Evolutionary conservation across 345 rosid species (phyloP), one percentile per base, ranked within the genome.

Genomic region (Dovyalis caffra): DNA sequence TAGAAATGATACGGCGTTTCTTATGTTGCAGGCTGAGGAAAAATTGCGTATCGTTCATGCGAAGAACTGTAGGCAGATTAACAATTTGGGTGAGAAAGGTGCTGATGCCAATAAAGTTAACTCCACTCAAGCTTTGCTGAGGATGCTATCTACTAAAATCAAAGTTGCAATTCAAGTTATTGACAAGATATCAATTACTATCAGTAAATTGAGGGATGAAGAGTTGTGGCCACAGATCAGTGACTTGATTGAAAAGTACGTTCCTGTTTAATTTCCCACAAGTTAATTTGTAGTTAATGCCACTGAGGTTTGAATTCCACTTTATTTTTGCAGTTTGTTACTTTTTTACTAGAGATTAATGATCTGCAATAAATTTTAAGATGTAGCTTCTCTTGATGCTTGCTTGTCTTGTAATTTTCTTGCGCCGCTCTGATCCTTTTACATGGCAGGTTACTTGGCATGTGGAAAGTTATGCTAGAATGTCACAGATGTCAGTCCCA

Each of bases 381-480:
- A 45, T 45, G 21, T 15, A 45, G 21, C 56, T 49, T 5, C n/a
- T 14, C 47, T 43, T 43, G 47, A 35, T 34, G 49, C 45, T 66
- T 34, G 69, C 40, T 11, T n/a, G 33, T 53, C 7, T 31, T n/a
- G 23, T n/a, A 1, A 33, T 31, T 15, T 53, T 23, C 1, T n/a
- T 56, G 28, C n/a, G 28, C 61, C 61, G 61, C 51, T 60, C 31
- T 3, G 5, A 31, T 38, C 3, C 8, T 25, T 47, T 63, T 47
- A 14, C 37, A n/a, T 53, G 32, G 26, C 65, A 91, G 96, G 88
- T 75, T 83, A 28, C 79, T 84, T 56, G 79, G 56, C 66, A 92
- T 90, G 97, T 90, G 95, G 95, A 85, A 76, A 73, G 75, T 77
- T 26, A 90, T 92, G 97, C 57, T 72, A 77, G 93, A 90, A 73